Percentiles rank a stretch among this genome's conserved stretches.
These are phyloP conservation scores for Lindgomyces ingoldianus DNA, from an alignment of 495 filamentous ascomycete species.

Conservation along the genomic window DNA sequence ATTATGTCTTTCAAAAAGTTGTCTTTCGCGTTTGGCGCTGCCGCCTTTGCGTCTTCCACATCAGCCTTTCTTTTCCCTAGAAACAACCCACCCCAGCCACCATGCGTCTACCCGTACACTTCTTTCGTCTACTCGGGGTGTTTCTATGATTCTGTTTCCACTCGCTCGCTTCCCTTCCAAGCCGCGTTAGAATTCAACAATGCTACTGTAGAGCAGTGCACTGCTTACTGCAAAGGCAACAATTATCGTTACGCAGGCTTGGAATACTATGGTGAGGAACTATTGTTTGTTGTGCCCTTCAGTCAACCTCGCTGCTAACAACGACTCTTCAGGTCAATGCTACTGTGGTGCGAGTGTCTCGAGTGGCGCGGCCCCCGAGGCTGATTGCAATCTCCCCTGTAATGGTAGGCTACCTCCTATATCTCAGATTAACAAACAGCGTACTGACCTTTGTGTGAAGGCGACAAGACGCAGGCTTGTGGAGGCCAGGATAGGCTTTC, in stretches of 20 bases:
- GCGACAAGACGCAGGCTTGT: slow-evolving; percentile 49
- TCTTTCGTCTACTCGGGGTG: slow-evolving; percentile 57
- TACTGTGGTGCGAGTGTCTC: slow-evolving; percentile 54
- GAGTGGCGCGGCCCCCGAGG: slow-evolving; percentile 38
- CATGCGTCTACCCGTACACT: slow-evolving; percentile 48
- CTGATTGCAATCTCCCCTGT: slow-evolving; percentile 52
- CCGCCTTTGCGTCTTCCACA: not conserved
- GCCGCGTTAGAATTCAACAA: slow-evolving; percentile 43
- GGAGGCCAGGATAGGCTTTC: slow-evolving; percentile 52
- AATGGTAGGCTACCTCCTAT: slow-evolving; percentile 36
- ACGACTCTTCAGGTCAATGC: slow-evolving; percentile 46
- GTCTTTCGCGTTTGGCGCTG: not conserved
- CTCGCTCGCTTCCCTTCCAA: slow-evolving; percentile 48
- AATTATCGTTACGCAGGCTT: slow-evolving; percentile 57
- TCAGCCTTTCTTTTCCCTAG: slow-evolving; percentile 7
- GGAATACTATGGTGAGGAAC: slow-evolving; percentile 51
- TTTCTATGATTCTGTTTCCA: slow-evolving; percentile 43
- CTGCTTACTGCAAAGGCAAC: slow-evolving; percentile 57
- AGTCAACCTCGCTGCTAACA: not conserved
- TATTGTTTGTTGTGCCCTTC: too few relatives aligned
- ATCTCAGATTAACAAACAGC: not conserved
- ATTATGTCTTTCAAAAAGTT: slow-evolving; percentile 1
- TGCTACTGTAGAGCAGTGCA: slow-evolving; percentile 56
- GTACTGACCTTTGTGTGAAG: not conserved
- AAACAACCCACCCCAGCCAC: slow-evolving; percentile 30